Conservation (phyloP, 148 eudicot species). For the Vaccinium corymbosum region DNA sequence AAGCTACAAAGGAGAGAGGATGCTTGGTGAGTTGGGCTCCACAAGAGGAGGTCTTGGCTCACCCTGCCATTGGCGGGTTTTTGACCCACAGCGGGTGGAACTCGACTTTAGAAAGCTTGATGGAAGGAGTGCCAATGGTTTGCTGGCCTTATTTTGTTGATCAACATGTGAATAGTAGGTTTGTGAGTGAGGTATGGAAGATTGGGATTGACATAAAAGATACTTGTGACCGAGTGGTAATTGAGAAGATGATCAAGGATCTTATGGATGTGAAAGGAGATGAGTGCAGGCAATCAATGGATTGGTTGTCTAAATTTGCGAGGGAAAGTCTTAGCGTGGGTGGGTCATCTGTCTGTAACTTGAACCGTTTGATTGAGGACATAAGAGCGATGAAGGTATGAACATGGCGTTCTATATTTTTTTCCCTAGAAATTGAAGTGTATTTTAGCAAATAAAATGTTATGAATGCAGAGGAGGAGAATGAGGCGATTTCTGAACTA, state of each 20-base stretch:
- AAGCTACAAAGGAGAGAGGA: conserved; percentile 23
- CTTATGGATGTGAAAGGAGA: conserved; percentile 29
- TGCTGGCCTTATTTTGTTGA: conserved; percentile 39
- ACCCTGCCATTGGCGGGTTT: conserved; percentile 32
- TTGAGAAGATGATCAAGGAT: conserved; percentile 27
- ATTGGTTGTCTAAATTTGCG: conserved; percentile 19
- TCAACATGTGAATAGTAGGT: conserved; percentile 34
- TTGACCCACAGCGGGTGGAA: conserved; percentile 49
- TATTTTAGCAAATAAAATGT: too few species aligned
- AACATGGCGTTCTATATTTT: not conserved
- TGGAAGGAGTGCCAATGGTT: conserved; percentile 35
- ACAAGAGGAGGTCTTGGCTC: conserved; percentile 35
- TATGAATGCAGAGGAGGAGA: too few species aligned
- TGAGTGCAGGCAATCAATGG: conserved; percentile 21
- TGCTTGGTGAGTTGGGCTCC: conserved; percentile 32
- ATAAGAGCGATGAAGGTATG: conserved; percentile 24
- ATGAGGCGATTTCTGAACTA: too few species aligned
- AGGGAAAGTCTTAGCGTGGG: conserved; percentile 26
- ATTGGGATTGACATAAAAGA: conserved; percentile 40
- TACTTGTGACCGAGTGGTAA: conserved; percentile 21
- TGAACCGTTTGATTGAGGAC: conserved; percentile 31
- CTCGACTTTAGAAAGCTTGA: conserved; percentile 37
- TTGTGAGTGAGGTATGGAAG: conserved; percentile 38
- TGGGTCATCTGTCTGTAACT: conserved; percentile 28
- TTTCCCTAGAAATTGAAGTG: too few species aligned